phyloP scores from a whole-genome alignment of 805 yeast species.

The Lipomyces yamanashiensis region DNA sequence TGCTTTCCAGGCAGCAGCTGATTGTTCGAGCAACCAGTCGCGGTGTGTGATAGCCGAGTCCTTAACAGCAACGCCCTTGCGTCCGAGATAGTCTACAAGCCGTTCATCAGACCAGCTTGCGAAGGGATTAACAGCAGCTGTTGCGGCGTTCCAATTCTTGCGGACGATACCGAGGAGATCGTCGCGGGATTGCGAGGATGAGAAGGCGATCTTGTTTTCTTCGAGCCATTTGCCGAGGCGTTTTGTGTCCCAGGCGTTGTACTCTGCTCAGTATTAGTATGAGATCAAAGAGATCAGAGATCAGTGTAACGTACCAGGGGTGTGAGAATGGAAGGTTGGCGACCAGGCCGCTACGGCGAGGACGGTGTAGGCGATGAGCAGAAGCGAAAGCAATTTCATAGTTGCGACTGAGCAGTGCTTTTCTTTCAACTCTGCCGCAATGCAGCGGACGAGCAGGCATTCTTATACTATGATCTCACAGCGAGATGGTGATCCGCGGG shows the following conservation, averaged over 20 bases:
- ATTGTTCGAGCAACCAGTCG: constrained; percentile 31
- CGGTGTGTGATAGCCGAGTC: constrained; percentile 21
- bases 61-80: constrained; percentile 24
- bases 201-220: constrained; percentile 21
- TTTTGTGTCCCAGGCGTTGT: constrained; percentile 46
- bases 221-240: constrained; percentile 27
- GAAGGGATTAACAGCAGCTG: constrained; percentile 23
- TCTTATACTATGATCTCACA: neutral
- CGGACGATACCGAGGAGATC: constrained; percentile 34
- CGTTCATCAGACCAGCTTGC: constrained; percentile 28
- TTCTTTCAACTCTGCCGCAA: no score
- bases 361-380: constrained; percentile 3
- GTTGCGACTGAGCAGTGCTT: neutral
- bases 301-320: constrained; percentile 20
- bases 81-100: constrained; percentile 13
- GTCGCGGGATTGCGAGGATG: constrained; percentile 18
- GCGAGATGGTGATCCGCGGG: neutral
- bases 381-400: neutral
- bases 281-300: neutral
- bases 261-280: constrained; percentile 6
- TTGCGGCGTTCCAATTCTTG: constrained; percentile 29
- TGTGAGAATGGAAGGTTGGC: neutral
- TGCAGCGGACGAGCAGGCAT: neutral
- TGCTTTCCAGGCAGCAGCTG: constrained; percentile 15
- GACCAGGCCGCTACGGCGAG: constrained; percentile 15